Percentiles rank a stretch among this genome's conserved stretches.
Evolutionary conservation across 371 early-diverging fungal genomes (phyloP).

Genomic region (Syncephalastrum sp.): DNA sequence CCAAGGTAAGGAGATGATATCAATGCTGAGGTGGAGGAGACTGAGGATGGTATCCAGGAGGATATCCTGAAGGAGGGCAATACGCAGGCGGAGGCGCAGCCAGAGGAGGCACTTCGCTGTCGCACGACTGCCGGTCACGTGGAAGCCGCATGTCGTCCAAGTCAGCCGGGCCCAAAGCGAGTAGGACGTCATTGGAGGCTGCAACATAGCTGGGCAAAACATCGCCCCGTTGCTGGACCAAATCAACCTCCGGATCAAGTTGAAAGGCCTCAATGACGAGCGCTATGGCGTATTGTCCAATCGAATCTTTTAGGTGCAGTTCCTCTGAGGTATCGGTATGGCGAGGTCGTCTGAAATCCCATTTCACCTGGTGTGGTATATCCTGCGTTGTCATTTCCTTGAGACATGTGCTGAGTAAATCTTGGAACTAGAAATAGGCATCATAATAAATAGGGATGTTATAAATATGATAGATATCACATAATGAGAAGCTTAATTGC

Average conservation of each 20-base stretch:
- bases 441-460: background rate
- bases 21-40: too few species aligned
- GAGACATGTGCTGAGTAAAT: slow-evolving; percentile 24
- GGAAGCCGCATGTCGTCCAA: too few species aligned
- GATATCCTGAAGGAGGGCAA: too few species aligned
- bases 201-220: slow-evolving; percentile 31
- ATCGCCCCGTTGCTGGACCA: slow-evolving; percentile 21
- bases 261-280: slow-evolving; percentile 32
- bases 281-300: slow-evolving; percentile 21
- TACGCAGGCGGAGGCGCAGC: too few species aligned
- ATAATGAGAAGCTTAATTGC: background rate
- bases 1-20: too few species aligned
- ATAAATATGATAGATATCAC: background rate
- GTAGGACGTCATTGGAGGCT: slow-evolving; percentile 29
- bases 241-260: slow-evolving; percentile 28
- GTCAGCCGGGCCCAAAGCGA: slow-evolving; percentile 31
- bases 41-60: too few species aligned
- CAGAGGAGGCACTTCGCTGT: too few species aligned
- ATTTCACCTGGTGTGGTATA: slow-evolving; percentile 30
- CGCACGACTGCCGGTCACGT: too few species aligned
- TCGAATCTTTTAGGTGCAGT: slow-evolving; percentile 17
- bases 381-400: slow-evolving; percentile 36
- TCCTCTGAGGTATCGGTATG: slow-evolving; percentile 27
- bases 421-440: slow-evolving; percentile 29
- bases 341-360: slow-evolving; percentile 30